Evolutionary conservation across 2,329 filamentous ascomycete genomes (phyloP).

Genomic region (Aquanectria penicillioides): DNA sequence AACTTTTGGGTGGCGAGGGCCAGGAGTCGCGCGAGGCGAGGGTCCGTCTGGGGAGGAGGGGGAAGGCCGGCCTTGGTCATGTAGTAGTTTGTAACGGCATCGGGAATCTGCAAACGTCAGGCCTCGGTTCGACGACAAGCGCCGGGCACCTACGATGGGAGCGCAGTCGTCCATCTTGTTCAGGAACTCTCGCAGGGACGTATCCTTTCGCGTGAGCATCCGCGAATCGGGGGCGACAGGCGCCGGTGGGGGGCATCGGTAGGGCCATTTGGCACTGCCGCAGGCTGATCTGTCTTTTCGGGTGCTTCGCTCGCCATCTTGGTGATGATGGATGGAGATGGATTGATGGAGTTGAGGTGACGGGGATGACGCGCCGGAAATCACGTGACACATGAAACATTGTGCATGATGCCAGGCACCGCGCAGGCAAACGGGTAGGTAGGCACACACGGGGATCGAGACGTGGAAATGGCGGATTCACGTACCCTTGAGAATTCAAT

Average conservation of each 20-base stretch:
- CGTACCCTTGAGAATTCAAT: no score
- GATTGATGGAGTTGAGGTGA: conserved; percentile 23
- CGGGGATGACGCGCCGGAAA: conserved; percentile 15
- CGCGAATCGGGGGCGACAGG: conserved; percentile 66
- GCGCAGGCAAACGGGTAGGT: no score
- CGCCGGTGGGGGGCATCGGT: conserved; percentile 52
- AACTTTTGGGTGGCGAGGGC: conserved; percentile 99
- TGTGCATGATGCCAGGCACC: no score
- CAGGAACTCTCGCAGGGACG: conserved; percentile 90
- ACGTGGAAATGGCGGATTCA: no score
- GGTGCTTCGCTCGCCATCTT: conserved; percentile 50
- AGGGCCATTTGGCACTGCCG: conserved; percentile 42
- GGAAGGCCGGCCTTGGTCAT: conserved; percentile 95
- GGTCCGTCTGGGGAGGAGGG: conserved; percentile 89
- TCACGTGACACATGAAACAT: conserved; percentile 35
- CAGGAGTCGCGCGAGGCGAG: conserved; percentile 89
- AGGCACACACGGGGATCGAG: no score
- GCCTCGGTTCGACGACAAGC: not conserved
- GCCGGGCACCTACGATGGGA: conserved; percentile 76
- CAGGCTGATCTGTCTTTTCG: conserved; percentile 45
- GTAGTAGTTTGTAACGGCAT: conserved; percentile 98
- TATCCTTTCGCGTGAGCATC: conserved; percentile 87
- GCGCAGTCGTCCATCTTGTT: conserved; percentile 98
- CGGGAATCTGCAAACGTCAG: conserved; percentile 78
- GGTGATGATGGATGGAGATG: conserved; percentile 28